Evolutionary conservation across 306 rosid genomes (phyloP).

Genomic region (Corylus heterophylla): DNA sequence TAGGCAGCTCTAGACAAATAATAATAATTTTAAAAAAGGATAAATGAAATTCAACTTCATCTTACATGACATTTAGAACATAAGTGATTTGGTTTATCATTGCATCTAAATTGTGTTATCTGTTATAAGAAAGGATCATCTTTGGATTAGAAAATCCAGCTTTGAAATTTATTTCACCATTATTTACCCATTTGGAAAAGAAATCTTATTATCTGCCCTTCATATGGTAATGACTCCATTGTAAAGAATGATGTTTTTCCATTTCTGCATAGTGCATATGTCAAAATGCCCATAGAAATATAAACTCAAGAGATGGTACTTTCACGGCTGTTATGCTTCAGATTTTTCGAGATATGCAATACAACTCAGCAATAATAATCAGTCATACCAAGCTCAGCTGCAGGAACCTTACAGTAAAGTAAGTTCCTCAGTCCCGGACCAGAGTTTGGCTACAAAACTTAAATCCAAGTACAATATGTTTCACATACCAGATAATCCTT

Average conservation of each 20-base stretch:
- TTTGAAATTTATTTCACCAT: background rate
- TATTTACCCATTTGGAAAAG: background rate
- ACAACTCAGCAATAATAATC: background rate
- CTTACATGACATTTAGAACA: background rate
- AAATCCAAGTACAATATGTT: background rate
- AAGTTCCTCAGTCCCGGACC: background rate
- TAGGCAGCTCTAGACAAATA: background rate
- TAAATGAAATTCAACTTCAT: conserved; percentile 1
- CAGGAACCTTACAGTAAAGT: background rate
- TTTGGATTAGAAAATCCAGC: background rate
- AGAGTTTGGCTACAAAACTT: background rate
- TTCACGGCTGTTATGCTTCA: background rate
- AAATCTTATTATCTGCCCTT: background rate
- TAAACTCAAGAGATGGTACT: background rate
- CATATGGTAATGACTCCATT: conserved; percentile 2
- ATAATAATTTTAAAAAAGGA: too few species aligned
- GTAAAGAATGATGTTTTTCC: background rate
- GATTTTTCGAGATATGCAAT: background rate
- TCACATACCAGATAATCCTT: conserved; percentile 73
- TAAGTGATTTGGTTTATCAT: background rate
- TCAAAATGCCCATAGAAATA: background rate
- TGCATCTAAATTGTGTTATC: background rate
- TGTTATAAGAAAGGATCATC: background rate
- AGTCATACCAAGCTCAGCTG: background rate
- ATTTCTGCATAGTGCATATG: too few species aligned